Evolutionary conservation across 164 flowering plant species (phyloP).

Genomic region (Vitis rotundifolia): DNA sequence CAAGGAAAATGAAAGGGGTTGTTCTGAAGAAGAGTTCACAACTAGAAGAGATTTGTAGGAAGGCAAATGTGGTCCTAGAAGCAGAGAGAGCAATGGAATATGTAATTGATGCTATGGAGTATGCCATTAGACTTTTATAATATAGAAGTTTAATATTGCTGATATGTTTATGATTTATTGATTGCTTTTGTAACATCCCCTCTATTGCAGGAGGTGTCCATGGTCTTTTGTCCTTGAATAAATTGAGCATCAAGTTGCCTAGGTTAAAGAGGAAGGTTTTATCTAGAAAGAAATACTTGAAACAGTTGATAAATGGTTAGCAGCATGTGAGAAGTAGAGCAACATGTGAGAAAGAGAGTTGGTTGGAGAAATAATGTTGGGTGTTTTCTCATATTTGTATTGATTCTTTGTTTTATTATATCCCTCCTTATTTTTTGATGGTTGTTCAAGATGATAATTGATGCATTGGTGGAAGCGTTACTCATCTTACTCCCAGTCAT

Average conservation of each 20-base stretch:
- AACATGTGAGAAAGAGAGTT: slow-evolving; percentile 53
- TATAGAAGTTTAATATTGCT: not conserved
- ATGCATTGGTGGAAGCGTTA: slow-evolving; percentile 71
- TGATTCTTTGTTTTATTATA: not conserved
- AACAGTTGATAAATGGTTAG: slow-evolving; percentile 64
- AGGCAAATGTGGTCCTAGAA: slow-evolving; percentile 67
- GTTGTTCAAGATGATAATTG: slow-evolving; percentile 60
- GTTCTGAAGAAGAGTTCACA: slow-evolving; percentile 79
- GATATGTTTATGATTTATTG: not conserved
- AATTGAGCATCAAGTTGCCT: slow-evolving; percentile 46
- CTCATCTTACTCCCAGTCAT: slow-evolving; percentile 61
- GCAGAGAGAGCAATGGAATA: slow-evolving; percentile 46
- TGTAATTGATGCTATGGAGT: slow-evolving; percentile 69
- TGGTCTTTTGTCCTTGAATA: slow-evolving; percentile 41
- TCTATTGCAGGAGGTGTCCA: slow-evolving; percentile 39
- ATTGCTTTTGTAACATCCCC: not conserved
- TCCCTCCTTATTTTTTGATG: slow-evolving; percentile 1
- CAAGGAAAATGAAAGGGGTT: slow-evolving; percentile 96
- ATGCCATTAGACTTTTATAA: slow-evolving; percentile 38
- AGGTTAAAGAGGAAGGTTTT: slow-evolving; percentile 55
- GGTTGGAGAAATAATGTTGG: slow-evolving; percentile 70
- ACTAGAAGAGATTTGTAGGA: slow-evolving; percentile 77
- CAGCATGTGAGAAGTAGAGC: slow-evolving; percentile 25
- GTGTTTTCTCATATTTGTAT: slow-evolving; percentile 6
- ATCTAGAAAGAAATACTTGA: slow-evolving; percentile 58